These are phyloP conservation scores for Neotropicomus parvogracilis DNA, from an alignment of 1,284 basidiomycete species.

Conservation along the genomic window DNA sequence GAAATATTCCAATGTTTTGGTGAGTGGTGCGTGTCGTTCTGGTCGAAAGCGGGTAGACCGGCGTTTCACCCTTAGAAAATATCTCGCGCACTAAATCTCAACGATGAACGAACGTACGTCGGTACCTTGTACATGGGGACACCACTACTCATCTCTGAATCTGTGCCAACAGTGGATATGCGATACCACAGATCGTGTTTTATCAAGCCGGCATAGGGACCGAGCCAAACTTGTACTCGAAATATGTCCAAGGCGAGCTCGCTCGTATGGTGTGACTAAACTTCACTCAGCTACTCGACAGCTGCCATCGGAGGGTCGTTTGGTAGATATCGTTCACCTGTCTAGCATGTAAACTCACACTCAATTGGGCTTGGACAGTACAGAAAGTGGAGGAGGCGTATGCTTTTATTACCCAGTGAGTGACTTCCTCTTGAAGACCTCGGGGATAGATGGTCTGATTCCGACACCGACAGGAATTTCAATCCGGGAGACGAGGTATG, in stretches of 20 bases:
- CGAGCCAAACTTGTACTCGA: slow-evolving; percentile 32
- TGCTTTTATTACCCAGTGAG: slow-evolving; percentile 69
- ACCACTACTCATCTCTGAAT: neutral
- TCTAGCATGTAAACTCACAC: slow-evolving; percentile 5
- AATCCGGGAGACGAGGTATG: slow-evolving; percentile 63
- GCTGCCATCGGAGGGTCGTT: slow-evolving; percentile 57
- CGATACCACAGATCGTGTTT: slow-evolving; percentile 62
- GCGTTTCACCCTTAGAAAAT: slow-evolving; percentile 47
- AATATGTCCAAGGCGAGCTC: slow-evolving; percentile 36
- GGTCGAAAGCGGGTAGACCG: neutral
- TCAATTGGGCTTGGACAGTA: slow-evolving; percentile 34
- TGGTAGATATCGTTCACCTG: slow-evolving; percentile 35
- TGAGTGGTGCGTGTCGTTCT: slow-evolving; percentile 29
- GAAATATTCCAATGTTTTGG: slow-evolving; percentile 61
- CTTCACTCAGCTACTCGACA: slow-evolving; percentile 25
- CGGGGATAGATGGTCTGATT: slow-evolving; percentile 1
- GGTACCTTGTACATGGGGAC: no score
- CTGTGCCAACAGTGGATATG: slow-evolving; percentile 33
- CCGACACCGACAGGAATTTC: slow-evolving; percentile 49
- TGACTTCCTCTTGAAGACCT: neutral
- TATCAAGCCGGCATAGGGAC: slow-evolving; percentile 69
- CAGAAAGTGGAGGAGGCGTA: slow-evolving; percentile 72
- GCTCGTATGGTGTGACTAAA: neutral
- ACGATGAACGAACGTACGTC: slow-evolving; percentile 49
- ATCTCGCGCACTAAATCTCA: slow-evolving; percentile 44